Evolutionary conservation across 2,329 filamentous ascomycete species (phyloP), one percentile per base, ranked within the genome.

Genomic region (Mycogone perniciosa): DNA sequence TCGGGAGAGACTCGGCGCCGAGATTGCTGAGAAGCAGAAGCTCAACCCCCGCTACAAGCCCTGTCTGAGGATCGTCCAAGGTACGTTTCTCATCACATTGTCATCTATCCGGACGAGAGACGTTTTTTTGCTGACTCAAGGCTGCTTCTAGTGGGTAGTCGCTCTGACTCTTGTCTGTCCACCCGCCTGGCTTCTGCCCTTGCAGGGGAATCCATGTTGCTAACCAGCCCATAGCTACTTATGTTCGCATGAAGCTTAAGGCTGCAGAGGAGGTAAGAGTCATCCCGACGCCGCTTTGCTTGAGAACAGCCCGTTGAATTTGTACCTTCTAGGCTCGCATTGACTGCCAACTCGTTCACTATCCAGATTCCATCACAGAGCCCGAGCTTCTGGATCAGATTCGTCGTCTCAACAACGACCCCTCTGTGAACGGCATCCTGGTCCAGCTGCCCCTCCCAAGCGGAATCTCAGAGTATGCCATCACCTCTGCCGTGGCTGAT

Each of bases 171-270:
- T 35, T 86, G 88, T 95, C 56, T 46, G 68, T 47, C 44, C 44
- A 31, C 46, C 38, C 33, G 31, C 38, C 26, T 35, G 4, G 29
- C 10, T 31, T 13, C 43, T 34, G 40, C 26, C 39, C 40, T 30
- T 42, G 20, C 27, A 42, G 39, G 13, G 39, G 39, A 20, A 20
- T 20, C 35, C 35, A 20, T n/a, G 20, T n/a, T 38, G 27, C 48
- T 53, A 67, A 64, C 69, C 60, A 67, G 61, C 56, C 52, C 51
- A 56, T 63, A 92, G 88, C 85, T 64, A 97, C 92, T 47, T 99
- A 99, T 87, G 92, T 99, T 72, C 91, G 91, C 73, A 99, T 99
- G 93, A 99, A 99, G 77, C 76, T 96, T 65, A 99, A 96, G 80
- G 93, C 93, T 59, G 93, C 93, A 52, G 77, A 88, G 68, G 93